Evolutionary conservation across 2,329 filamentous ascomycete genomes (phyloP).

Genomic region (Fusarium sp.): DNA sequence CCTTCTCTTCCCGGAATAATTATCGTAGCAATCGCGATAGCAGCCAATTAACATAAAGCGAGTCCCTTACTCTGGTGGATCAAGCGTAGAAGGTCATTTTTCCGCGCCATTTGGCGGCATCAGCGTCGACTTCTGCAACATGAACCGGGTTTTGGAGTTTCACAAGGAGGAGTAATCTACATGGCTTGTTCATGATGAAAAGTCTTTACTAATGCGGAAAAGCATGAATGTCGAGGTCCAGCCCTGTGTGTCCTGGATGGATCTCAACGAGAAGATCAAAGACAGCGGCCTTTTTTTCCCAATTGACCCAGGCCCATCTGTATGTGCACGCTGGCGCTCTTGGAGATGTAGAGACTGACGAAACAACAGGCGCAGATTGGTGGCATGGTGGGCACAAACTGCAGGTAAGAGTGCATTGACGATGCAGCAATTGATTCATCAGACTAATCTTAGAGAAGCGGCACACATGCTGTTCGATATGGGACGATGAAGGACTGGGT

Average conservation of each 20-base stretch:
- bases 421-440: no score
- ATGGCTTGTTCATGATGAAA: no score
- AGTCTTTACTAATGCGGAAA: no score
- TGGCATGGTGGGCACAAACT: neutral
- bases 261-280: neutral
- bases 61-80: conserved; percentile 66
- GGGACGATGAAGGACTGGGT: conserved; percentile 4
- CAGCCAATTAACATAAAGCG: no score
- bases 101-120: neutral
- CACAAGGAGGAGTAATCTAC: neutral
- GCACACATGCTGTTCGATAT: neutral
- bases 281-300: neutral
- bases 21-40: no score
- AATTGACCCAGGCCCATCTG: neutral
- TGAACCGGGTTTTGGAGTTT: neutral
- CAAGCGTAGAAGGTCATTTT: neutral
- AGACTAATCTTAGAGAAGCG: neutral
- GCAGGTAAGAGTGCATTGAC: neutral
- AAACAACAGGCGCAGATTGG: neutral
- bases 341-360: no score
- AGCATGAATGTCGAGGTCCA: neutral
- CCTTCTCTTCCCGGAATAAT: no score
- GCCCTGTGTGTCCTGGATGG: neutral
- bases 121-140: neutral
- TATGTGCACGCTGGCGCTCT: no score